phyloP scores from a whole-genome alignment of 495 filamentous ascomycete genomes.

The Aspergillus leporis region DNA sequence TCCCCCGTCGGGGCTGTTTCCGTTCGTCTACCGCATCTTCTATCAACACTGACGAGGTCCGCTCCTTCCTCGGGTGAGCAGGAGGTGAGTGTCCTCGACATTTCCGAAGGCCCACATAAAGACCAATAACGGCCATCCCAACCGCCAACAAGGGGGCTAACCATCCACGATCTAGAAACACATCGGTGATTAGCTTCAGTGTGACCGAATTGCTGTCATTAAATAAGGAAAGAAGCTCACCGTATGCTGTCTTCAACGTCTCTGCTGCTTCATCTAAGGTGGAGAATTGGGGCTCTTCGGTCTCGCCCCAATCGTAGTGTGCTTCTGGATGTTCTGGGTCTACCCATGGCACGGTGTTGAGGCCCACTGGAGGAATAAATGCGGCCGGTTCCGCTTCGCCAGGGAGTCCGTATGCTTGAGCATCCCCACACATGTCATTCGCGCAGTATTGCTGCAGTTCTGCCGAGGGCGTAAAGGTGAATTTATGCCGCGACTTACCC shows the following conservation, averaged over 20 bases:
- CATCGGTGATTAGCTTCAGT: neutral
- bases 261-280: slow-evolving; percentile 1
- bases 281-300: slow-evolving; percentile 3
- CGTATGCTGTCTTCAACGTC: slow-evolving; percentile 2
- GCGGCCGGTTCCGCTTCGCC: slow-evolving; percentile 33
- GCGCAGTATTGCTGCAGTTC: slow-evolving; percentile 39
- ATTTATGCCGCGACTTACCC: slow-evolving; percentile 35
- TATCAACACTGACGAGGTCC: slow-evolving; percentile 26
- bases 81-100: neutral
- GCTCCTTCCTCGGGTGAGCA: slow-evolving; percentile 6
- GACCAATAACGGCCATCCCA: neutral
- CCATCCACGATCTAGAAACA: neutral
- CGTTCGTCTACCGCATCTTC: slow-evolving; percentile 20
- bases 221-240: slow-evolving; percentile 11
- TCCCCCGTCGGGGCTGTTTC: slow-evolving; percentile 13
- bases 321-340: slow-evolving; percentile 31
- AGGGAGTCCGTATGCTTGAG: slow-evolving; percentile 35
- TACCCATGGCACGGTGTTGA: slow-evolving; percentile 46
- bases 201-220: neutral
- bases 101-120: neutral
- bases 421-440: slow-evolving; percentile 34
- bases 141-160: neutral
- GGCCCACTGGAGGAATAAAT: slow-evolving; percentile 34
- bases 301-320: slow-evolving; percentile 18
- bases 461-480: slow-evolving; percentile 43